Evolutionary conservation across 768 basidiomycete species (phyloP), one percentile per base, ranked within the genome.

Genomic region (Pleurotus sapidus): DNA sequence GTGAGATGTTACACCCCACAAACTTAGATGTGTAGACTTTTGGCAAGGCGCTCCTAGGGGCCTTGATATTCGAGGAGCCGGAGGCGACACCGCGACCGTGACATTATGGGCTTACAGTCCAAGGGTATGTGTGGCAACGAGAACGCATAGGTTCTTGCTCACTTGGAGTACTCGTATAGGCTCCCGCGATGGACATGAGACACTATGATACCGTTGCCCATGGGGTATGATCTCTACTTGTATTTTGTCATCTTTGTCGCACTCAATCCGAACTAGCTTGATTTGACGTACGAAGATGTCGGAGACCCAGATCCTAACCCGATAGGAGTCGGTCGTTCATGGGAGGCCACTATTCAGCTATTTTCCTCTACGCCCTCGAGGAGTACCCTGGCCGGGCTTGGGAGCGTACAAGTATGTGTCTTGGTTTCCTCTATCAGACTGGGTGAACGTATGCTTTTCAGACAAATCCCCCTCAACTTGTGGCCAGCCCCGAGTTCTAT

Each of bases 41-140:
- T 74, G 73, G 74, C 70, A 75, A 61, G 69, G 70, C 17, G 68
- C 71, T 3, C 73, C 73, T 0, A 64, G 70, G 48, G 68, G 70
- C 3, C 49, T 75, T 30, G 73, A 75, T 45, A 73, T 75, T 48
- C 63, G 74, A 11, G 65, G 65, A 45, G 71, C 70, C 14, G 71
- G 63, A 9, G 64, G 63, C 5, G 60, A 68, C 39, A 63, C 49
- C 3, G 69, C 65, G 5, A 68, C 67, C 0, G 67, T 71, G 3
- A 74, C 72, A 12, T 38, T 74, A 5, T 75, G 74, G 74, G 73
- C 74, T 5, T 75, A 72, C 59, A 72, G 69, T 64, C 74, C 73
- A 8, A 64, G 69, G 46, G 70, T 68, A 60, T 17, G 63, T 54
- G 23, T 7, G 17, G 8, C 34, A 5, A 18, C 38, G 34, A 30